These are phyloP conservation scores for Coemansia interrupta DNA, from an alignment of 192 early-diverging fungal species.

Conservation along the genomic window DNA sequence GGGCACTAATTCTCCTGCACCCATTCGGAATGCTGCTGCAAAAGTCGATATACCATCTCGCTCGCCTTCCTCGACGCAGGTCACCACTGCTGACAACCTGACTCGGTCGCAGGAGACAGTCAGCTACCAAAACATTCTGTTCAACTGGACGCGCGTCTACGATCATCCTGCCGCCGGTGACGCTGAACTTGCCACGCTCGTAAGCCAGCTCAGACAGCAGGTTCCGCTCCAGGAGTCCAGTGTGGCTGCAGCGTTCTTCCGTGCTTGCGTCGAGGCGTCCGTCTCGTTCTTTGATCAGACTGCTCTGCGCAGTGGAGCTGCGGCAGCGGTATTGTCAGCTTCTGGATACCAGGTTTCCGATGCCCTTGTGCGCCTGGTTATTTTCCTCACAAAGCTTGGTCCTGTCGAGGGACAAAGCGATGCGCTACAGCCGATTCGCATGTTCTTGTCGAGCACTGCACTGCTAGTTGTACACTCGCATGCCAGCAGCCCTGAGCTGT, in stretches of 20 bases:
- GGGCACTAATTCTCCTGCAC: neutral
- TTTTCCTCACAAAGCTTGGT: constrained; percentile 75
- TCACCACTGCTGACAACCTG: neutral
- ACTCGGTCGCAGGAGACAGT: constrained; percentile 30
- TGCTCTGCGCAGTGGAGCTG: constrained; percentile 13
- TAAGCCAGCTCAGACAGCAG: constrained; percentile 67
- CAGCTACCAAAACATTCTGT: constrained; percentile 50
- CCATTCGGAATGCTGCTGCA: neutral
- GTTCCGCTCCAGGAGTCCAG: constrained; percentile 73
- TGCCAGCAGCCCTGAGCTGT: constrained; percentile 69
- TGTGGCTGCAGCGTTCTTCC: constrained; percentile 83
- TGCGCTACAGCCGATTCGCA: constrained; percentile 65
- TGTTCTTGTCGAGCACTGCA: constrained; percentile 81
- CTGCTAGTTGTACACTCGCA: constrained; percentile 83
- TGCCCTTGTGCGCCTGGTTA: constrained; percentile 85
- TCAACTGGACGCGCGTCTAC: constrained; percentile 52
- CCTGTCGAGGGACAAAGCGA: constrained; percentile 51
- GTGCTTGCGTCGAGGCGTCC: constrained; percentile 80
- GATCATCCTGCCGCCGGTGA: constrained; percentile 50
- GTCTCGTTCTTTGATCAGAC: constrained; percentile 71
- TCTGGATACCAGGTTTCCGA: constrained; percentile 81
- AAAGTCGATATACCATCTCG: neutral
- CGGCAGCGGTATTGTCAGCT: constrained; percentile 4
- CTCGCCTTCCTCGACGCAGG: neutral
- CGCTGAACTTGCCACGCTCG: constrained; percentile 43